These are phyloP conservation scores for Tuber calosporum DNA, from an alignment of 495 filamentous ascomycete species.

Conservation along the genomic window DNA sequence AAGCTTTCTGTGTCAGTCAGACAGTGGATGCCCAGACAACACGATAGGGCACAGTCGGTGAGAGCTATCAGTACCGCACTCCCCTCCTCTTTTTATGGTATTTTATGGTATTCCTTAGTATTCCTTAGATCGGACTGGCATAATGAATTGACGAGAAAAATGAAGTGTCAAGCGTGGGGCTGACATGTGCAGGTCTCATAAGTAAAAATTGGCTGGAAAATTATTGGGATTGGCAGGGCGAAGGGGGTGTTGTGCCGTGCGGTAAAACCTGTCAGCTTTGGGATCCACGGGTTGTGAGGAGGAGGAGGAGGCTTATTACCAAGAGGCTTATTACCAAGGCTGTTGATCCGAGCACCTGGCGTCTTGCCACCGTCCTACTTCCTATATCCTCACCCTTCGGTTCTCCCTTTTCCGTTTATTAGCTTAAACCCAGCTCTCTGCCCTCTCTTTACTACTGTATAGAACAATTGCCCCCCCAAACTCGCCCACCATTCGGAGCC, in stretches of 20 bases:
- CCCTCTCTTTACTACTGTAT: neutral
- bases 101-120: neutral
- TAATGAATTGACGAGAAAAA: neutral
- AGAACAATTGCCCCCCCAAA: neutral
- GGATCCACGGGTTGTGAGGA: neutral
- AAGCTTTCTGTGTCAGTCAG: neutral
- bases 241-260: neutral
- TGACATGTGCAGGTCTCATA: neutral
- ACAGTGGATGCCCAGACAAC: neutral
- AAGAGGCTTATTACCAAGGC: neutral
- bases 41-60: neutral
- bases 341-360: neutral
- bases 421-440: neutral
- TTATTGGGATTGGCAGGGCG: neutral
- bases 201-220: neutral
- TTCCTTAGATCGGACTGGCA: neutral
- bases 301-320: neutral
- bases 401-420: neutral
- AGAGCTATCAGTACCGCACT: neutral
- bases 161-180: neutral
- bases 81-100: neutral
- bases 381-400: neutral
- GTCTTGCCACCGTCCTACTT: neutral
- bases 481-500: constrained; percentile 4
- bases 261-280: neutral